Evolutionary conservation across 805 yeast species (phyloP).

Genomic region (Wickerhamiella nectarea): DNA sequence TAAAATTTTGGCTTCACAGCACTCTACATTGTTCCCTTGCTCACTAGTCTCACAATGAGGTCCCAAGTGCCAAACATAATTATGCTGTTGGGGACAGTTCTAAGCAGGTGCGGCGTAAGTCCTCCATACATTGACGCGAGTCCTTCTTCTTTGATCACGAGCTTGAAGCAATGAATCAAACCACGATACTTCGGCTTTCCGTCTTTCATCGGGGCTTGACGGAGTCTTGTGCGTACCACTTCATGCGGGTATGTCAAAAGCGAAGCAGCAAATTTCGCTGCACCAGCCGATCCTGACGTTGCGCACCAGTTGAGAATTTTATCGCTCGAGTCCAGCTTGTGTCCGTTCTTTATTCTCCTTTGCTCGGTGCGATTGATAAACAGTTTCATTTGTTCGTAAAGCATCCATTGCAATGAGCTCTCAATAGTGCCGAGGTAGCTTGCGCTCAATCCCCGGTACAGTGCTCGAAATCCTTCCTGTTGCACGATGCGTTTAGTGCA

Average conservation of each 20-base stretch:
- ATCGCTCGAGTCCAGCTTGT: constrained; percentile 36
- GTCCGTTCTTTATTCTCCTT: constrained; percentile 28
- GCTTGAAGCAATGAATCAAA: constrained; percentile 67
- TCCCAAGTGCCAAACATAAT: constrained; percentile 99
- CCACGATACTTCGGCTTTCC: constrained; percentile 85
- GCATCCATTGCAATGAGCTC: constrained; percentile 89
- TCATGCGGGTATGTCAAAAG: constrained; percentile 93
- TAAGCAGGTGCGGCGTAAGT: constrained; percentile 84
- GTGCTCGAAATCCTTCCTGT: constrained; percentile 65
- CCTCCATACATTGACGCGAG: constrained; percentile 92
- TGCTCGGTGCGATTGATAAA: constrained; percentile 43
- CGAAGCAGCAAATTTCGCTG: constrained; percentile 88
- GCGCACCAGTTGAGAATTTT: constrained; percentile 81
- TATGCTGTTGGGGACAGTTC: constrained; percentile 95
- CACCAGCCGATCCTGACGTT: constrained; percentile 94
- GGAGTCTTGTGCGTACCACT: constrained; percentile 84
- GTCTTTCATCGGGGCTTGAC: constrained; percentile 80
- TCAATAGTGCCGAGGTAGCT: constrained; percentile 89
- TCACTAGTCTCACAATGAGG: constrained; percentile 45
- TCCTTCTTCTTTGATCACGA: constrained; percentile 87
- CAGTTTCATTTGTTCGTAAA: constrained; percentile 86
- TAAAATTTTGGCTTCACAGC: too few relatives aligned
- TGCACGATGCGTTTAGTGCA: constrained; percentile 56
- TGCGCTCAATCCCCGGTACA: constrained; percentile 86
- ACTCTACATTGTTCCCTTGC: not conserved